These are phyloP conservation scores for Fraxinus americana DNA, from an alignment of 257 asterid genomes.

Conservation along the genomic window DNA sequence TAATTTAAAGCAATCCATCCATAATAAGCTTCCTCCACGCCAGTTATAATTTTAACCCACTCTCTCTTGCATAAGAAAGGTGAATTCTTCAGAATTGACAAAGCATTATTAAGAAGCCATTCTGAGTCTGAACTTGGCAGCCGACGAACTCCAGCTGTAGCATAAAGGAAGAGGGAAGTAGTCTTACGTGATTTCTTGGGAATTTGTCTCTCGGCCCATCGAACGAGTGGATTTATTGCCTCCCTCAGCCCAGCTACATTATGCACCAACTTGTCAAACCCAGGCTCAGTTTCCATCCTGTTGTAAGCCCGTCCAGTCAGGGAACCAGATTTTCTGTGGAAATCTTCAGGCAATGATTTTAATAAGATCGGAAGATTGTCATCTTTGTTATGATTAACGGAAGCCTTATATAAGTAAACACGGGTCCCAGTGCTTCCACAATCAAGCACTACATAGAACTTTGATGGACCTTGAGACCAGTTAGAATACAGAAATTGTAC, in stretches of 20 bases:
- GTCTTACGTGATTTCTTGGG: slow-evolving; percentile 52
- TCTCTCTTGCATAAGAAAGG: slow-evolving; percentile 62
- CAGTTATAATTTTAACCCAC: slow-evolving; percentile 67
- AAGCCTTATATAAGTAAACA: slow-evolving; percentile 59
- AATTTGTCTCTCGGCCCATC: slow-evolving; percentile 70
- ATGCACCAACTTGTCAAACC: slow-evolving; percentile 66
- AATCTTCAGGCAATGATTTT: slow-evolving; percentile 44
- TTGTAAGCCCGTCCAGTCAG: slow-evolving; percentile 64
- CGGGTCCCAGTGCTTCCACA: slow-evolving; percentile 85
- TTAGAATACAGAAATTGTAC: slow-evolving; percentile 45
- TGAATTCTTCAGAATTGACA: slow-evolving; percentile 56
- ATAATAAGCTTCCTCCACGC: slow-evolving; percentile 69
- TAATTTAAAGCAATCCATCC: slow-evolving; percentile 76
- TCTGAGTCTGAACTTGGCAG: slow-evolving; percentile 61
- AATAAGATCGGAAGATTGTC: slow-evolving; percentile 50
- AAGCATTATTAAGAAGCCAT: slow-evolving; percentile 71
- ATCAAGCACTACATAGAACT: slow-evolving; percentile 63
- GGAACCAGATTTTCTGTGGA: slow-evolving; percentile 42
- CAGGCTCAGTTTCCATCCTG: slow-evolving; percentile 78
- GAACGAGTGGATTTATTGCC: slow-evolving; percentile 55
- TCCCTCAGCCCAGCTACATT: slow-evolving; percentile 51
- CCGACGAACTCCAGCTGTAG: slow-evolving; percentile 77
- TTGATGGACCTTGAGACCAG: slow-evolving; percentile 50
- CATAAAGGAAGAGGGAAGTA: slow-evolving; percentile 62
- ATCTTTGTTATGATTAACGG: slow-evolving; percentile 42